These are phyloP conservation scores for Bruguiera gymnorhiza DNA, from an alignment of 345 rosid genomes.

Conservation along the genomic window DNA sequence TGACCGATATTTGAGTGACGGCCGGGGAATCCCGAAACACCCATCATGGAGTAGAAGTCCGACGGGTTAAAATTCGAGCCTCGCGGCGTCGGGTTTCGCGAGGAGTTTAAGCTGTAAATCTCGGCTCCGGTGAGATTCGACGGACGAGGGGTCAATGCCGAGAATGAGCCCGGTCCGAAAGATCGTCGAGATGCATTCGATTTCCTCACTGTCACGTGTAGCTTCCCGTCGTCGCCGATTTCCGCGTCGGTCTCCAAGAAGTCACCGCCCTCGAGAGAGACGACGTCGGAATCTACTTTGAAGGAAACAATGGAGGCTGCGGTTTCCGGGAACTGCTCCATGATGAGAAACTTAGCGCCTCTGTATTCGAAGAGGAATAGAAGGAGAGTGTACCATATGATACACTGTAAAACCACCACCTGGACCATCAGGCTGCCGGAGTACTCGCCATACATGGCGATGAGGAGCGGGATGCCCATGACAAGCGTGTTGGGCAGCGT, in stretches of 20 bases:
- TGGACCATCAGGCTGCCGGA: slow-evolving; percentile 34
- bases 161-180: slow-evolving; percentile 31
- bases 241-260: slow-evolving; percentile 45
- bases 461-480: slow-evolving; percentile 32
- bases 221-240: slow-evolving; percentile 42
- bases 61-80: slow-evolving; percentile 42
- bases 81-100: slow-evolving; percentile 43
- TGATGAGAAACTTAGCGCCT: slow-evolving; percentile 39
- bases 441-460: slow-evolving; percentile 29
- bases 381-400: slow-evolving; percentile 38
- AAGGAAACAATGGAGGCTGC: slow-evolving; percentile 47
- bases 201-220: slow-evolving; percentile 40
- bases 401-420: slow-evolving; percentile 34
- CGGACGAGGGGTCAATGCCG: slow-evolving; percentile 44
- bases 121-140: slow-evolving; percentile 50
- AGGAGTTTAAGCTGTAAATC: slow-evolving; percentile 46
- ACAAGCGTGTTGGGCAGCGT: slow-evolving; percentile 33
- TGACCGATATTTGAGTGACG: slow-evolving; percentile 81
- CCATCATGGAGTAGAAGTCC: slow-evolving; percentile 43
- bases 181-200: slow-evolving; percentile 41
- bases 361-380: slow-evolving; percentile 45
- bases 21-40: slow-evolving; percentile 63
- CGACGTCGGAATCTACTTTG: slow-evolving; percentile 45
- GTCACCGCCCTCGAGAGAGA: slow-evolving; percentile 40
- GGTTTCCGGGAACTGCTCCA: slow-evolving; percentile 45